Percentiles rank a stretch among this genome's conserved stretches.
phyloP scores from a whole-genome alignment of 2,329 filamentous ascomycete species.

The Lasiodiplodia hormozganensis region DNA sequence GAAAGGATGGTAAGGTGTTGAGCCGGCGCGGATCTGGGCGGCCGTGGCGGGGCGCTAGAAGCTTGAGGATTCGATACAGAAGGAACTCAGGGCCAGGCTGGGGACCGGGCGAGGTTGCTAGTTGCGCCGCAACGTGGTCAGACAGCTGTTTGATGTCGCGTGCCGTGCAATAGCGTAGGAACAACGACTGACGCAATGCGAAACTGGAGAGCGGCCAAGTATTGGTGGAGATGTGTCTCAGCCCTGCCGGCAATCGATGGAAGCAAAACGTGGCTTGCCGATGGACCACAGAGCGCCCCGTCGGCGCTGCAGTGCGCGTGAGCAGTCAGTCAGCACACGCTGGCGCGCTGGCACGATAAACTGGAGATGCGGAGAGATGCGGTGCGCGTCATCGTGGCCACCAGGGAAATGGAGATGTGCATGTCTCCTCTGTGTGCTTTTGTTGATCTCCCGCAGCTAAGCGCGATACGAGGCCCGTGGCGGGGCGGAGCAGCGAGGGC shows the following conservation, averaged over 20 bases:
- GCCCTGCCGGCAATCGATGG: slow-evolving; percentile 21
- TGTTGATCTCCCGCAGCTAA: slow-evolving; percentile 23
- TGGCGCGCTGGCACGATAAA: neutral
- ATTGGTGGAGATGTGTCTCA: slow-evolving; percentile 27
- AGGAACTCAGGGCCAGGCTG: slow-evolving; percentile 1
- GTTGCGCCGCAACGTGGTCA: slow-evolving; percentile 10
- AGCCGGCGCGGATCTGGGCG: slow-evolving; percentile 1
- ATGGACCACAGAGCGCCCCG: neutral
- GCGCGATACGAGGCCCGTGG: slow-evolving; percentile 12
- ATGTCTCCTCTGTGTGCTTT: neutral
- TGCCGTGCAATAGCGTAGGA: neutral
- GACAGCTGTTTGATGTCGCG: neutral
- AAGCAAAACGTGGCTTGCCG: slow-evolving; percentile 1
- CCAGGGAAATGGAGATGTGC: slow-evolving; percentile 18
- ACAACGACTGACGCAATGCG: slow-evolving; percentile 18
- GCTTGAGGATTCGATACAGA: neutral
- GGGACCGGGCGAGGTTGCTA: slow-evolving; percentile 23
- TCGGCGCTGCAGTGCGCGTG: neutral
- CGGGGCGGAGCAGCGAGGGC: slow-evolving; percentile 5
- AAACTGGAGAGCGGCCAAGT: slow-evolving; percentile 3
- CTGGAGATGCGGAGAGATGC: slow-evolving; percentile 20
- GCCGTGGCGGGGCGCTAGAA: slow-evolving; percentile 12
- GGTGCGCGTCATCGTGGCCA: slow-evolving; percentile 10
- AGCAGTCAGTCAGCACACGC: neutral
- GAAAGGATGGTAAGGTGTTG: neutral